Evolutionary conservation across 805 yeast genomes (phyloP).

Genomic region (Candida ficus): DNA sequence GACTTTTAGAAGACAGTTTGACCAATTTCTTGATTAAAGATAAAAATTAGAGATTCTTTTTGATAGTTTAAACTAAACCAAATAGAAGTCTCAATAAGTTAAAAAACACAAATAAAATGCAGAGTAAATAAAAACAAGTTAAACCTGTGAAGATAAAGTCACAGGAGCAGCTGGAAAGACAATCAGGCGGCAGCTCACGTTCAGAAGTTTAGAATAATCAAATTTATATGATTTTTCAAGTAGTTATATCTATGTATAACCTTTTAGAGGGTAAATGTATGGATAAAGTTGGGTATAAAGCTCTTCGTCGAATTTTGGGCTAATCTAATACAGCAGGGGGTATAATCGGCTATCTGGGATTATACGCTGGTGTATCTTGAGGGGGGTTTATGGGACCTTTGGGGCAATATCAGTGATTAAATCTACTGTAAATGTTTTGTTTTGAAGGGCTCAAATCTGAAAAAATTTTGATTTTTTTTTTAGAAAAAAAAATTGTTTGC

Average conservation of each 20-base stretch:
- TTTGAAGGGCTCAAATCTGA: too few relatives aligned
- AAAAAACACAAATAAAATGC: too few relatives aligned
- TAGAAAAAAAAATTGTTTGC: neutral
- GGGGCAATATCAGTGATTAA: too few relatives aligned
- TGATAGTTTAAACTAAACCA: too few relatives aligned
- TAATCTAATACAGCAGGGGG: conserved; percentile 1
- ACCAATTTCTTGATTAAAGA: too few relatives aligned
- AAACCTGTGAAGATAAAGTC: conserved; percentile 9
- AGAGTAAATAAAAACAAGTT: neutral
- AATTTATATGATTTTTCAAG: neutral
- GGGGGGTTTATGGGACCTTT: too few relatives aligned
- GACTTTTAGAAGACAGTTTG: conserved; percentile 19
- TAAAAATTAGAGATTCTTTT: neutral
- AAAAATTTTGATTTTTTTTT: neutral
- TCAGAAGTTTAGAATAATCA: neutral
- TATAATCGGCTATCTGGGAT: conserved; percentile 6
- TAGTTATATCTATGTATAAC: conserved; percentile 1
- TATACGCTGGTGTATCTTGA: conserved; percentile 9
- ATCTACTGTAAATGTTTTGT: neutral
- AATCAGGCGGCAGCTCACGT: conserved; percentile 53
- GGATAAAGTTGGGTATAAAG: too few relatives aligned
- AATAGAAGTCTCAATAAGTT: too few relatives aligned
- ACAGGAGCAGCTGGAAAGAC: conserved; percentile 13
- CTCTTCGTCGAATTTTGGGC: conserved; percentile 12
- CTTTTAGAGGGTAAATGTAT: too few relatives aligned